A percentile compares a stretch with the other conserved stretches of the same genome.
Evolutionary conservation across 768 basidiomycete genomes (phyloP).

Genomic region (Boletus reticuloceps): DNA sequence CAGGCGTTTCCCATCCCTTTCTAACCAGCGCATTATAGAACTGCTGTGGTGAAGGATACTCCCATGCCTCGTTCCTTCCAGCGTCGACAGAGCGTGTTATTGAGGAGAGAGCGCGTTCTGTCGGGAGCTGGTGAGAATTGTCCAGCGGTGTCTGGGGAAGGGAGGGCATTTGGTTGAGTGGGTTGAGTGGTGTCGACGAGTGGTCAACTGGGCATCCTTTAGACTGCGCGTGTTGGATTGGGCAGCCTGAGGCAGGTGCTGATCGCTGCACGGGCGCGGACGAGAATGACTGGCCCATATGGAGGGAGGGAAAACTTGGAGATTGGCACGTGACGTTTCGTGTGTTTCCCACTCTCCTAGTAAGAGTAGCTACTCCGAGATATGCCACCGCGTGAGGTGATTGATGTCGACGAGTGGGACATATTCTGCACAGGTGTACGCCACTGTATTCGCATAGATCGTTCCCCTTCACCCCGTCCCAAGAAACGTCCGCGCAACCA

Average conservation of each 20-base stretch:
- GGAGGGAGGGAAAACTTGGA: background rate
- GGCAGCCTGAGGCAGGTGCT: conserved; percentile 32
- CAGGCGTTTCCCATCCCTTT: conserved; percentile 97
- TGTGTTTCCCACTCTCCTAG: conserved; percentile 4
- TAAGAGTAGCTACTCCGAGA: background rate
- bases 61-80: conserved; percentile 55
- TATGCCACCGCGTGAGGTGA: conserved; percentile 15
- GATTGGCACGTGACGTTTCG: conserved; percentile 10
- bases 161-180: conserved; percentile 84
- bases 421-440: conserved; percentile 18
- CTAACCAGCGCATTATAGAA: conserved; percentile 96
- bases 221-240: conserved; percentile 36
- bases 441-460: conserved; percentile 16
- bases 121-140: conserved; percentile 63
- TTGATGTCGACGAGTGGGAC: conserved; percentile 28
- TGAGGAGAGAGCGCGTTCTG: conserved; percentile 72
- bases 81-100: conserved; percentile 67
- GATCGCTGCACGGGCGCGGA: background rate
- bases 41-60: conserved; percentile 96
- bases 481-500: conserved; percentile 10
- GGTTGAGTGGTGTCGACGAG: conserved; percentile 49
- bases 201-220: conserved; percentile 66
- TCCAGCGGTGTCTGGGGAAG: conserved; percentile 64
- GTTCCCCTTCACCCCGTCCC: conserved; percentile 4
- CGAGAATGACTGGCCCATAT: conserved; percentile 19